Conservation (phyloP, 768 basidiomycete species). For the Floccularia luteovirens region DNA sequence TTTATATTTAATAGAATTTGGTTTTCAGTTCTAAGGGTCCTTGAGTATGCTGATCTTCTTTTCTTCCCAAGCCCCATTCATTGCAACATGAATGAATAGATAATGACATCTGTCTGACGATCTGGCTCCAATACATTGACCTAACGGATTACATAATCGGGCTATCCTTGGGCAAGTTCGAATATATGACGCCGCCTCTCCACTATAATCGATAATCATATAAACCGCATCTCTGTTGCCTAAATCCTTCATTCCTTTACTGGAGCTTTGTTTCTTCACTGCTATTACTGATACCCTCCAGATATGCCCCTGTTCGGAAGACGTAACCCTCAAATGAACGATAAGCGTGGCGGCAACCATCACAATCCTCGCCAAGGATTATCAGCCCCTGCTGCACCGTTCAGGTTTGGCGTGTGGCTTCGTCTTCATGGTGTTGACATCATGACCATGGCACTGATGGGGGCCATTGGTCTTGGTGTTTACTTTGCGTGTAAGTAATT, state of each 20-base stretch:
- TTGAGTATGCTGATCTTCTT: neutral
- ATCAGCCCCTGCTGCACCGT: conserved; percentile 14
- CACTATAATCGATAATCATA: too few species aligned
- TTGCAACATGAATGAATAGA: too few species aligned
- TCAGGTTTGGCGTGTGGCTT: conserved; percentile 30
- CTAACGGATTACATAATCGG: too few species aligned
- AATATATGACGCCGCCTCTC: too few species aligned
- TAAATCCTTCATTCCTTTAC: too few species aligned
- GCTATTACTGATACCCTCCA: neutral
- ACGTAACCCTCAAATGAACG: conserved; percentile 5
- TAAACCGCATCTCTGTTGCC: too few species aligned
- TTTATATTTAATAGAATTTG: too few species aligned
- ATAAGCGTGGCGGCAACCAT: conserved; percentile 5
- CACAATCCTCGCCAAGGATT: neutral
- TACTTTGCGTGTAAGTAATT: conserved; percentile 36
- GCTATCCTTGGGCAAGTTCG: too few species aligned
- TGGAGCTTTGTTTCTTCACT: neutral
- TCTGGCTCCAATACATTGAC: too few species aligned
- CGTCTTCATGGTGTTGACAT: conserved; percentile 43
- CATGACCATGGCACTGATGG: conserved; percentile 51
- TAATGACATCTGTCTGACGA: too few species aligned
- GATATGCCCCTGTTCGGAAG: conserved; percentile 11
- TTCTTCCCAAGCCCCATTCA: neutral
- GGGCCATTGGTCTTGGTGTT: conserved; percentile 43
- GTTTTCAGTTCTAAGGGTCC: too few species aligned